Conservation (phyloP, 2,329 filamentous ascomycete genomes). For the Sporothrix luriei region DNA sequence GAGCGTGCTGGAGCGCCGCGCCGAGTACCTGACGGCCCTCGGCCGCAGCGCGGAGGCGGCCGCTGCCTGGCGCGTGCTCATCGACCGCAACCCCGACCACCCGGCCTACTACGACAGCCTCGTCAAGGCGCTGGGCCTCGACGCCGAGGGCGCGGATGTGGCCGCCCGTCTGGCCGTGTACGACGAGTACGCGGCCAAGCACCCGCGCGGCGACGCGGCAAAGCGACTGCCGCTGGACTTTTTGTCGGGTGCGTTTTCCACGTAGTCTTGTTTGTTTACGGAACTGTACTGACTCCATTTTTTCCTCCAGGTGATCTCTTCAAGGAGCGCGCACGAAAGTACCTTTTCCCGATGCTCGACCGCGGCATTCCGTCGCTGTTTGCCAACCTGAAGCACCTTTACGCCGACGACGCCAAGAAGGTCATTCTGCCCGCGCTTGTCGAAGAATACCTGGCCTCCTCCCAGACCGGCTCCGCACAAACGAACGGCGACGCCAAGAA, state of each 20-base stretch:
- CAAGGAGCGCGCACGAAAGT: slow-evolving; percentile 72
- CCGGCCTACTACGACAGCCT: slow-evolving; percentile 82
- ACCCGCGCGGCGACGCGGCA: slow-evolving; percentile 80
- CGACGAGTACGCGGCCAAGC: slow-evolving; percentile 77
- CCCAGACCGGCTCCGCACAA: slow-evolving; percentile 44
- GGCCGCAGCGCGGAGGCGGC: slow-evolving; percentile 77
- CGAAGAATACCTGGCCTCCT: slow-evolving; percentile 70
- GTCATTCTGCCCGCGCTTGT: slow-evolving; percentile 74
- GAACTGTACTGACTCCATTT: not conserved
- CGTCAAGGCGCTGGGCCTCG: slow-evolving; percentile 61
- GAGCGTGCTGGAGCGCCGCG: slow-evolving; percentile 81
- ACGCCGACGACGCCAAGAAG: slow-evolving; percentile 75
- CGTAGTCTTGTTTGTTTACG: not conserved
- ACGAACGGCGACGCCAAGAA: slow-evolving; percentile 50
- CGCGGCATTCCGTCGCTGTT: slow-evolving; percentile 96
- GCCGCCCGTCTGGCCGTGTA: slow-evolving; percentile 70
- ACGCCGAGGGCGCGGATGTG: slow-evolving; percentile 61
- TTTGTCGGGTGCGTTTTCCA: slow-evolving; percentile 51
- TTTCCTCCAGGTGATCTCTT: slow-evolving; percentile 69
- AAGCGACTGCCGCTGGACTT: slow-evolving; percentile 88
- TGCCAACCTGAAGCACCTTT: slow-evolving; percentile 93
- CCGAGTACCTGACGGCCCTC: slow-evolving; percentile 79
- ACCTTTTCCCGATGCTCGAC: slow-evolving; percentile 80
- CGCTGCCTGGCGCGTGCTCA: slow-evolving; percentile 74
- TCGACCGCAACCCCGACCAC: slow-evolving; percentile 87